phyloP scores from a whole-genome alignment of 2,329 filamentous ascomycete genomes.

The Diplodia sapinea region DNA sequence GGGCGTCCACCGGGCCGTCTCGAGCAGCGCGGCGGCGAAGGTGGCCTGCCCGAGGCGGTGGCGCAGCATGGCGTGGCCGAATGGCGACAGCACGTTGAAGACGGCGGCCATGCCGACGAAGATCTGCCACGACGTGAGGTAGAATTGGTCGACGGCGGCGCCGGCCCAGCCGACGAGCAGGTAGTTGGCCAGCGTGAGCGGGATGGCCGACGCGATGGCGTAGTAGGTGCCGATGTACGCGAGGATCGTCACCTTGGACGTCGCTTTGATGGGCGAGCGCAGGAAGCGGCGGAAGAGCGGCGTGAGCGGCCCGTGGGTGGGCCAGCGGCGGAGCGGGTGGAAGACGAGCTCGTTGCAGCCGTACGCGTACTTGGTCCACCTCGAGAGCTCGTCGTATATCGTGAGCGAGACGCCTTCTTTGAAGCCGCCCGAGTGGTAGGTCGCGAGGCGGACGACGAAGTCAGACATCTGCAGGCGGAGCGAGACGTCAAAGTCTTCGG shows the following conservation, averaged over 20 bases:
- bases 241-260: slow-evolving; percentile 34
- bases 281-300: slow-evolving; percentile 32
- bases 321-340: slow-evolving; percentile 32
- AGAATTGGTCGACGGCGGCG: slow-evolving; percentile 33
- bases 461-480: slow-evolving; percentile 33
- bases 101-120: slow-evolving; percentile 32
- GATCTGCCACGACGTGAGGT: slow-evolving; percentile 33
- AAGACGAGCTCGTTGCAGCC: slow-evolving; percentile 35
- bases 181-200: slow-evolving; percentile 33
- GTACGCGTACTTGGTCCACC: slow-evolving; percentile 35
- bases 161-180: slow-evolving; percentile 33
- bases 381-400: slow-evolving; percentile 33
- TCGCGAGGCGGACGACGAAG: slow-evolving; percentile 32
- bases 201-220: slow-evolving; percentile 31
- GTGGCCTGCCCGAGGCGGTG: slow-evolving; percentile 31
- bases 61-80: slow-evolving; percentile 33
- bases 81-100: slow-evolving; percentile 31
- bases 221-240: slow-evolving; percentile 34
- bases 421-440: slow-evolving; percentile 33
- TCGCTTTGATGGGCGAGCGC: slow-evolving; percentile 32
- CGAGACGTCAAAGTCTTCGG: slow-evolving; percentile 34
- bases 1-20: slow-evolving; percentile 34
- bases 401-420: slow-evolving; percentile 35
- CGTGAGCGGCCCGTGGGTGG: slow-evolving; percentile 31
- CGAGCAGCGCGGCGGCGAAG: slow-evolving; percentile 31